Evolutionary conservation across 768 basidiomycete species (phyloP), one percentile per base, ranked within the genome.

Genomic region (Macrolepiota fuliginosa): DNA sequence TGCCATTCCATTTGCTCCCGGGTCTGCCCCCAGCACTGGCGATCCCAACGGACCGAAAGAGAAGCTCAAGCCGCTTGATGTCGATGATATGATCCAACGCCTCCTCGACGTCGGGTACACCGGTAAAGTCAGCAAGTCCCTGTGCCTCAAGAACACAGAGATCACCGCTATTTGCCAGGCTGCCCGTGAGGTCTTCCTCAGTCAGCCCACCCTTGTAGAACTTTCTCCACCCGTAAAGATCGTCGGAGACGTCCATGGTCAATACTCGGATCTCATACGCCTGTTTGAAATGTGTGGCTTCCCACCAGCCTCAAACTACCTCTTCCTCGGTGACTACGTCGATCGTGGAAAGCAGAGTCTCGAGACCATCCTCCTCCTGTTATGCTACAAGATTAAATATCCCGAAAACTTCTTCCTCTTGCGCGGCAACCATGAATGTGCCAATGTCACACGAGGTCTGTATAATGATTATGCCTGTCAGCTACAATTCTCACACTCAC

Each of bases 231-330:
- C 97, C 27, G 97, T 99, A 67, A 99, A 98, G 83, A 98, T 99
- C 65, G 97, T 98, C 17, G 97, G 97, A 27, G 97, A 99, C 75
- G 96, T 98, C 5, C 97, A 99, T 70, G 97, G 97, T 6, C 97
- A 99, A 78, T 99, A 98, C 75, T 93, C 92, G 54, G 97, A 99
- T 81, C 88, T 99, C 69, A 98, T 98, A 69, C 90, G 97, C 56
- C 77, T 99, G 50, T 99, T 99, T 69, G 97, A 98, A 76, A 98
- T 98, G 96, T 98, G 97, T 72, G 97, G 97, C 24, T 99, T 98
- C 75, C 97, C 97, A 27, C 97, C 97, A 4, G 83, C 90, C 4
- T 90, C 95, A 67, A 98, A 98, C 72, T 99, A 98, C 75, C 91
- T 99, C 63, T 99, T 98, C 82, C 84, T 99, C 47, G 97, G 97